Evolutionary conservation across 2,329 filamentous ascomycete species (phyloP).

Genomic region (Fusarium ambrosium): DNA sequence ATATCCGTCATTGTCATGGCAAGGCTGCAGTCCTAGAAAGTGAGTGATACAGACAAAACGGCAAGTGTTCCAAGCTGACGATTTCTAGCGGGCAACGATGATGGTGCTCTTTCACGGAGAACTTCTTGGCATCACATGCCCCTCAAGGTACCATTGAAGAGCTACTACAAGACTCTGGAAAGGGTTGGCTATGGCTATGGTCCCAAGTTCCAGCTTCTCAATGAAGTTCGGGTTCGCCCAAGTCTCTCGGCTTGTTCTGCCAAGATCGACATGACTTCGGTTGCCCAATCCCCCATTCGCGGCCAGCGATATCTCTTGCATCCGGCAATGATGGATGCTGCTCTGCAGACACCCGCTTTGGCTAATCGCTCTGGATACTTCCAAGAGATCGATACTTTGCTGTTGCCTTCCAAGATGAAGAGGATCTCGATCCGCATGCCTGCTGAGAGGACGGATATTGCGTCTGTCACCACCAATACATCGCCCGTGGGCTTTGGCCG

Average conservation of each 20-base stretch:
- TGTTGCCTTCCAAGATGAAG: constrained; percentile 40
- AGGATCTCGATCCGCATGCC: constrained; percentile 43
- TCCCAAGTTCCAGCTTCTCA: constrained; percentile 43
- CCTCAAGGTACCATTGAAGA: constrained; percentile 39
- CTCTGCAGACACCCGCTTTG: constrained; percentile 40
- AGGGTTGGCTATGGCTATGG: constrained; percentile 43
- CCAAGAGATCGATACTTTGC: constrained; percentile 42
- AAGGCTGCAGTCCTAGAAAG: constrained; percentile 32
- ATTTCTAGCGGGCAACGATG: neutral
- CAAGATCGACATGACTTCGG: constrained; percentile 38
- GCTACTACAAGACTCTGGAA: constrained; percentile 42
- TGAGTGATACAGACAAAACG: constrained; percentile 6
- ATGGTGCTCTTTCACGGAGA: constrained; percentile 7
- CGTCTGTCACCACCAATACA: constrained; percentile 36
- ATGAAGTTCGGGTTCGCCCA: constrained; percentile 40
- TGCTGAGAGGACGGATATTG: constrained; percentile 30
- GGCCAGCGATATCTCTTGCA: constrained; percentile 42
- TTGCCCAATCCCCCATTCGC: constrained; percentile 31
- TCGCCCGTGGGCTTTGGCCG: constrained; percentile 39
- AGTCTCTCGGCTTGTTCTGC: constrained; percentile 39
- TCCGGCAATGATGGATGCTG: constrained; percentile 44
- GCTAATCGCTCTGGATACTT: constrained; percentile 40
- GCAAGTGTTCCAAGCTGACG: constrained; percentile 7
- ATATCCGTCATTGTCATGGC: constrained; percentile 41
- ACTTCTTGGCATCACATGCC: constrained; percentile 44